These are phyloP conservation scores for Entonaema liquescens DNA, from an alignment of 495 filamentous ascomycete genomes.

Conservation along the genomic window DNA sequence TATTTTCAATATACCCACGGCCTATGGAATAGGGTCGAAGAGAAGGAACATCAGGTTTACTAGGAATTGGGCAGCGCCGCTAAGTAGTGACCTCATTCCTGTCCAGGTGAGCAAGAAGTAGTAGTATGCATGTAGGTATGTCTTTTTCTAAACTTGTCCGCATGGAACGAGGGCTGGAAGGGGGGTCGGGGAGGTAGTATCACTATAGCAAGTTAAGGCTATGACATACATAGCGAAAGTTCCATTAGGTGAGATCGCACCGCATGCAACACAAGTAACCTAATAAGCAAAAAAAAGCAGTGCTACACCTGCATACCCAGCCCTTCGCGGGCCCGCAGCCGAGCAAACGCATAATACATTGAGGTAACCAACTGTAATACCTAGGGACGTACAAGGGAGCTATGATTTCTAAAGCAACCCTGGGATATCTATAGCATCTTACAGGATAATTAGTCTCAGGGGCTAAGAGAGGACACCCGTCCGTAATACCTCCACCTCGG, in stretches of 20 bases:
- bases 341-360: not conserved
- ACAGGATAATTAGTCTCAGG: not conserved
- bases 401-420: not conserved
- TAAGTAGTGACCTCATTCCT: not conserved
- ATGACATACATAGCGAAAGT: slow-evolving; percentile 12
- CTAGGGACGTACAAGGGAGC: not conserved
- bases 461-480: not conserved
- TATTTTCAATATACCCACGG: not conserved
- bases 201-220: slow-evolving; percentile 11
- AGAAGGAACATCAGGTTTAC: not conserved
- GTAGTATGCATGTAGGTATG: not conserved
- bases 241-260: slow-evolving; percentile 11
- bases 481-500: not conserved
- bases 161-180: not conserved
- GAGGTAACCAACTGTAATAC: not conserved
- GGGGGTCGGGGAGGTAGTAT: slow-evolving; percentile 14
- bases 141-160: not conserved
- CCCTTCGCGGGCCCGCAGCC: not conserved
- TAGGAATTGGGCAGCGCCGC: not conserved
- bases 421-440: slow-evolving; percentile 5
- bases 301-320: slow-evolving; percentile 22
- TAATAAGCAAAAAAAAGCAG: slow-evolving; percentile 10
- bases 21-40: not conserved
- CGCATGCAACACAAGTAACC: slow-evolving; percentile 15
- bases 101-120: not conserved